Evolutionary conservation across 495 filamentous ascomycete species (phyloP), one percentile per base, ranked within the genome.

Genomic region (Gamarada debralockiae): DNA sequence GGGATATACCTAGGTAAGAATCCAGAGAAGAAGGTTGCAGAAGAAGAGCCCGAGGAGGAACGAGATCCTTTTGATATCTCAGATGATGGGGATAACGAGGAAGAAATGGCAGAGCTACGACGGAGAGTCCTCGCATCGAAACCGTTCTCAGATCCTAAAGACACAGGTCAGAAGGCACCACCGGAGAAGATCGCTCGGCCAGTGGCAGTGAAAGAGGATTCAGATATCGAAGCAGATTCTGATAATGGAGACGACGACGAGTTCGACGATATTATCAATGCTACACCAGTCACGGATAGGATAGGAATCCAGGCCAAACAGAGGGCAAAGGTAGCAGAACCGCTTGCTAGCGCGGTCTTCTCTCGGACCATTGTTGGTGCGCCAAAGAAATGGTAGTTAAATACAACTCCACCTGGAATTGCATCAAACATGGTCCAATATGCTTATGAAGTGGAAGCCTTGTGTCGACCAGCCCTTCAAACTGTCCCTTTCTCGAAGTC

Each of bases 231-330:
- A 59, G 83, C 89, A 1, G 85, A 85, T 39, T 86, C 83, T 3
- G 85, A 84, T 29, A 81, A 84, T 36, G 84, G 76, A 37, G 79
- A 82, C n/a, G 83, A 85, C 24, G 79, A 79, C 15, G 73, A 75
- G 36, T 96, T 97, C 60, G 92, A 96, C 59, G 86, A 86, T 55
- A 95, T 97, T 65, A 95, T 96, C 67, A 78, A 89, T 54, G 92
- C 93, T 1, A 89, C 87, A 2, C 89, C 87, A 0, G 76, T 91
- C 17, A 96, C 89, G 3, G 91, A 97, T 63, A 78, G 84, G 48
- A 84, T 84, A 12, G 91, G 92, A 0, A 85, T 89, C 51, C 75
- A 79, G 40, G 79, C 78, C 0, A 59, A 52, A 41, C 49, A 63
- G 40, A 59, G 50, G 29, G 48, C 56, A 22, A 63, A 55, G 18